Percentiles rank a stretch among this genome's conserved stretches.
Evolutionary conservation across 2,329 filamentous ascomycete species (phyloP).

Genomic region (Elsinoe ampelina): DNA sequence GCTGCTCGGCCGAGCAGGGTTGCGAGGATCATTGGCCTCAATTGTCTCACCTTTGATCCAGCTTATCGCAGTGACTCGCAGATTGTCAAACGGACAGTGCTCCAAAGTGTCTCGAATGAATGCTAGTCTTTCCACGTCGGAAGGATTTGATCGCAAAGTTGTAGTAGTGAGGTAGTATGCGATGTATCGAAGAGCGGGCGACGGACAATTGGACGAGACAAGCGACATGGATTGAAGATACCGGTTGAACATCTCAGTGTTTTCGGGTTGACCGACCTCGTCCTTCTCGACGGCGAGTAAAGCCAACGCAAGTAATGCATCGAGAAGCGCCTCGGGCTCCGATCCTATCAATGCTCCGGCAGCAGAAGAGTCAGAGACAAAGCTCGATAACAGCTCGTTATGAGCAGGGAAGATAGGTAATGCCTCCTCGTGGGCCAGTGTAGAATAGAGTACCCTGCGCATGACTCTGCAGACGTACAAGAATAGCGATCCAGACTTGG

Average conservation of each 20-base stretch:
- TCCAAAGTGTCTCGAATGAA: constrained; percentile 48
- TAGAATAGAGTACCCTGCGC: constrained; percentile 40
- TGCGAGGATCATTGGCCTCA: constrained; percentile 29
- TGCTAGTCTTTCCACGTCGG: constrained; percentile 41
- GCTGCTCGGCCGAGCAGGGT: neutral
- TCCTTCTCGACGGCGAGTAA: constrained; percentile 40
- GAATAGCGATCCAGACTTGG: constrained; percentile 46
- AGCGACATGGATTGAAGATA: constrained; percentile 43
- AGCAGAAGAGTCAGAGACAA: constrained; percentile 36
- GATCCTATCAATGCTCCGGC: constrained; percentile 32
- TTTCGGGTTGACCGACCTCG: constrained; percentile 36
- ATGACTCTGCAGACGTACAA: constrained; percentile 45
- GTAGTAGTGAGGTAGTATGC: constrained; percentile 42
- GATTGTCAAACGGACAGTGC: constrained; percentile 44
- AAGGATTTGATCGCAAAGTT: constrained; percentile 45
- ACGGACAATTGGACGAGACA: constrained; percentile 40
- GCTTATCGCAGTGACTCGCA: constrained; percentile 48
- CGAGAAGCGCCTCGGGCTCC: constrained; percentile 44
- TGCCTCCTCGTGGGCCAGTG: constrained; percentile 20
- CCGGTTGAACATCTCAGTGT: constrained; percentile 43
- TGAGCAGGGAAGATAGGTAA: constrained; percentile 47
- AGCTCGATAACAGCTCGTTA: constrained; percentile 42
- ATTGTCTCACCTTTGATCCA: constrained; percentile 54
- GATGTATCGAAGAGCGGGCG: constrained; percentile 38
- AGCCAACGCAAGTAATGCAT: constrained; percentile 45